Evolutionary conservation across 202 grass and related monocot species (phyloP).

Genomic region (Panicum hallii): DNA sequence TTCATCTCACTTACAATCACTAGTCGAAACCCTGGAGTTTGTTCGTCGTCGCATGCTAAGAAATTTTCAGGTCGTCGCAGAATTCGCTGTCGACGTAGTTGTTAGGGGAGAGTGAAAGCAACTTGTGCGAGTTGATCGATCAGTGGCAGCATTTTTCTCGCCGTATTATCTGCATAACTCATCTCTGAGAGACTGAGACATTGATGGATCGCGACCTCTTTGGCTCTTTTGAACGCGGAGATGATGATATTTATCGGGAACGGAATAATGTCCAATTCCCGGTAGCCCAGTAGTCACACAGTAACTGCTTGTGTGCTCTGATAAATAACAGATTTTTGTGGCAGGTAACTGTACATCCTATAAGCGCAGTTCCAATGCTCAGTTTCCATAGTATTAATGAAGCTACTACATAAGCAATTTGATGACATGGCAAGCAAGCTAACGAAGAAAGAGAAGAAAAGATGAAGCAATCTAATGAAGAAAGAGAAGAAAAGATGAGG

Average conservation of each 20-base stretch:
- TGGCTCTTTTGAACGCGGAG: background rate
- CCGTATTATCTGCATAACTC: slow-evolving; percentile 19
- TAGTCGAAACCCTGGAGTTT: background rate
- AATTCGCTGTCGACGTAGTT: background rate
- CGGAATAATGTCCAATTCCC: background rate
- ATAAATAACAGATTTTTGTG: background rate
- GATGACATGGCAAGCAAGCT: too few relatives aligned
- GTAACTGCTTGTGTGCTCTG: background rate
- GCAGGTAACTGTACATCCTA: too few relatives aligned
- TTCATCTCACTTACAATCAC: background rate
- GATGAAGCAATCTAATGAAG: too few relatives aligned
- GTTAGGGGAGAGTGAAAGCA: background rate
- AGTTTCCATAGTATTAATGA: too few relatives aligned
- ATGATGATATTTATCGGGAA: background rate
- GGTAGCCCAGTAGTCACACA: background rate
- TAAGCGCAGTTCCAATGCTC: too few relatives aligned
- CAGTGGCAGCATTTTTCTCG: slow-evolving; percentile 46
- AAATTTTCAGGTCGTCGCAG: background rate
- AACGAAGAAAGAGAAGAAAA: too few relatives aligned
- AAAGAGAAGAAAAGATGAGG: too few relatives aligned
- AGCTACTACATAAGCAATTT: too few relatives aligned
- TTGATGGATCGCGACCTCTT: background rate
- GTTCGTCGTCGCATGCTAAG: background rate
- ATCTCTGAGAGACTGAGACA: background rate
- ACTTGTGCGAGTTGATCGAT: background rate